A percentile compares a stretch with the other conserved stretches of the same genome.
These are phyloP conservation scores for Globisporangium recalcitrans DNA, from an alignment of 352 stramenopile genomes.

Conservation along the genomic window DNA sequence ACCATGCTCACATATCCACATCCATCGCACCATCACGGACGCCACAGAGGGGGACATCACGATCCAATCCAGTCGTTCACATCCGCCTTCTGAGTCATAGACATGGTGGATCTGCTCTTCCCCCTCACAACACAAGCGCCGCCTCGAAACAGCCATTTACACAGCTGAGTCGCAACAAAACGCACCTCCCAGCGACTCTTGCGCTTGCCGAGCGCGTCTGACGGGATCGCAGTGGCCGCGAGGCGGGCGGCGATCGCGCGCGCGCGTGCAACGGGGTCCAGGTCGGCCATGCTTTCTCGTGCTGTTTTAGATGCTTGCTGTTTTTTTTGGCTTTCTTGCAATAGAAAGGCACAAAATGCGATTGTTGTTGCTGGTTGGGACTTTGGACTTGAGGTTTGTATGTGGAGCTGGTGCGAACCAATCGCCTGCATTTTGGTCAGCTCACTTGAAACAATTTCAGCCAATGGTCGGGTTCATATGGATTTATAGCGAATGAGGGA, in stretches of 20 bases:
- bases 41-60: slow-evolving; percentile 2
- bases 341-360: not conserved
- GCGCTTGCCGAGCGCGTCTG: slow-evolving; percentile 69
- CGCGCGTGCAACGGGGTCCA: slow-evolving; percentile 74
- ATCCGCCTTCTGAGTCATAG: not conserved
- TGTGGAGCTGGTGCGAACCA: not conserved
- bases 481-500: not conserved
- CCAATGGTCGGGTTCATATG: not conserved
- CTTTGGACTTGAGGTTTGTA: not conserved
- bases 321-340: not conserved
- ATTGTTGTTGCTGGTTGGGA: not conserved
- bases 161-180: slow-evolving; percentile 6
- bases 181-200: slow-evolving; percentile 84
- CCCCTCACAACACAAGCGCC: not conserved
- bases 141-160: slow-evolving; percentile 2
- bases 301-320: not conserved
- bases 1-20: not conserved
- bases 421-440: not conserved
- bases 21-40: not conserved
- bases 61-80: not conserved
- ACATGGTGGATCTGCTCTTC: not conserved
- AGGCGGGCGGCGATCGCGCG: slow-evolving; percentile 80
- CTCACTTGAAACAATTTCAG: not conserved
- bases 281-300: slow-evolving; percentile 35
- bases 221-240: slow-evolving; percentile 61